A percentile compares a stretch with the other conserved stretches of the same genome.
Conservation (phyloP, 345 rosid species). For the Citrus trifoliata region DNA sequence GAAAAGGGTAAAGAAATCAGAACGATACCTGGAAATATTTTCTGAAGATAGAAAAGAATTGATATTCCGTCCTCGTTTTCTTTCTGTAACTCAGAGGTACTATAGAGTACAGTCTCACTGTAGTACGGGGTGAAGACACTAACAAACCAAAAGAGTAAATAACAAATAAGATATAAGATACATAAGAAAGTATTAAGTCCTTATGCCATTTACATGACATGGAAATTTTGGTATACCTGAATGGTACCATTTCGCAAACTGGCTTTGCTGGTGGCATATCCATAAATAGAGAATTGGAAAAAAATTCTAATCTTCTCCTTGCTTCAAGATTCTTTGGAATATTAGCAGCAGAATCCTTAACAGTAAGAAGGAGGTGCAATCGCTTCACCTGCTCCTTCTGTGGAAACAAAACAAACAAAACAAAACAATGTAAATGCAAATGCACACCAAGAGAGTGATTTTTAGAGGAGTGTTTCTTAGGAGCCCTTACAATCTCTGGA, state of each 20-base stretch:
- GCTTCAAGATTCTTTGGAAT: slow-evolving; percentile 99
- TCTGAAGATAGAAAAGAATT: slow-evolving; percentile 94
- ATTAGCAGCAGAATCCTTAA: slow-evolving; percentile 89
- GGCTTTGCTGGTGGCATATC: slow-evolving; percentile 89
- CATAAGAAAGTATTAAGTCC: background rate
- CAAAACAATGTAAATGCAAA: slow-evolving; percentile 13
- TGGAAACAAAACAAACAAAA: slow-evolving; percentile 20
- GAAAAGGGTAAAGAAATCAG: slow-evolving; percentile 4
- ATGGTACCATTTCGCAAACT: slow-evolving; percentile 85
- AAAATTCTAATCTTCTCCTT: slow-evolving; percentile 90
- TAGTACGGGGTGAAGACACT: slow-evolving; percentile 99
- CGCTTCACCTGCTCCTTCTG: slow-evolving; percentile 97
- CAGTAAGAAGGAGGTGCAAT: slow-evolving; percentile 92
- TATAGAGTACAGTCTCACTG: slow-evolving; percentile 97
- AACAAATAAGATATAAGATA: slow-evolving; percentile 1
- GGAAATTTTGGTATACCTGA: slow-evolving; percentile 43
- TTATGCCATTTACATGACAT: slow-evolving; percentile 6
- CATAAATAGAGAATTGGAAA: slow-evolving; percentile 91
- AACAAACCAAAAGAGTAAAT: slow-evolving; percentile 11
- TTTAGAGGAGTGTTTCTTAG: background rate
- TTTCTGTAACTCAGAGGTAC: slow-evolving; percentile 76
- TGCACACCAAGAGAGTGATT: slow-evolving; percentile 6
- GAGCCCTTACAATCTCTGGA: slow-evolving; percentile 75
- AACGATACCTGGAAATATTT: slow-evolving; percentile 85
- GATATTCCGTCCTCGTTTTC: slow-evolving; percentile 99